These are phyloP conservation scores for Chloropicon primus DNA, from an alignment of 139 green algal species.

Conservation along the genomic window DNA sequence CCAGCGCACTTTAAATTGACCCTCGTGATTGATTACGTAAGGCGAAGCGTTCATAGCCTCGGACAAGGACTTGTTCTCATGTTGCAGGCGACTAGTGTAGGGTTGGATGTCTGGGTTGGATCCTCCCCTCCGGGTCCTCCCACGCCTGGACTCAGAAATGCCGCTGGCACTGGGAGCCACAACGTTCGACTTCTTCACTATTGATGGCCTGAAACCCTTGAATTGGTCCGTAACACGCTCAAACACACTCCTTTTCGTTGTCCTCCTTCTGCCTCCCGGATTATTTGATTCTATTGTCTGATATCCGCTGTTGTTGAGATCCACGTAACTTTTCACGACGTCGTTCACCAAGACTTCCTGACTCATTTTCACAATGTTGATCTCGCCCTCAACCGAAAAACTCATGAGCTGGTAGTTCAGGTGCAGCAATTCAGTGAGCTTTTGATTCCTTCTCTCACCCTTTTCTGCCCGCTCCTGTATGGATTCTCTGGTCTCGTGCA, in stretches of 20 bases:
- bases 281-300: not conserved
- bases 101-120: no score
- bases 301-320: not conserved
- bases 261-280: not conserved
- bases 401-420: not conserved
- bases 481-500: not conserved
- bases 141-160: not conserved
- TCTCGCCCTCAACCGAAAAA: not conserved
- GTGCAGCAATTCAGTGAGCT: not conserved
- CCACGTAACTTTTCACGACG: not conserved
- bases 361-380: not conserved
- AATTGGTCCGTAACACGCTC: not conserved
- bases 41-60: not conserved
- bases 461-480: not conserved
- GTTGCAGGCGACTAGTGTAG: no score
- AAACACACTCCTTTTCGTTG: not conserved
- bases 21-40: not conserved
- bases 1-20: slow-evolving; percentile 19
- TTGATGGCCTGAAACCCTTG: not conserved
- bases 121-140: no score
- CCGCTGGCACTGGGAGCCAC: not conserved
- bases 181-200: not conserved
- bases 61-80: not conserved
- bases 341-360: not conserved
- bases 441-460: not conserved